These are phyloP conservation scores for Calocera cornea DNA, from an alignment of 768 basidiomycete species.

Conservation along the genomic window DNA sequence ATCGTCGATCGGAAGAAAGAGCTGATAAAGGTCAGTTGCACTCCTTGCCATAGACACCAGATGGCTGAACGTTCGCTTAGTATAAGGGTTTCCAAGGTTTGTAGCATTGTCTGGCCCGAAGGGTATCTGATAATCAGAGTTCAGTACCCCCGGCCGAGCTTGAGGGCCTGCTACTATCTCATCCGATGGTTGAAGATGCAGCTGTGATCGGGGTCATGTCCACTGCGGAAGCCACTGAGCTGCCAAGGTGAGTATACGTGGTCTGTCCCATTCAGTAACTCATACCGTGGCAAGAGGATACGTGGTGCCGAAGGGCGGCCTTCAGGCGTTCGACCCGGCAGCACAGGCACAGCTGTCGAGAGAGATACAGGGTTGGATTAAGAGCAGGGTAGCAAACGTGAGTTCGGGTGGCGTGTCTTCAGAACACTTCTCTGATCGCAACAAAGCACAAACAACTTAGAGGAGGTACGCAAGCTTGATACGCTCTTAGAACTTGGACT, in stretches of 20 bases:
- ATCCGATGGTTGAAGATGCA: slow-evolving; percentile 62
- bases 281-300: slow-evolving; percentile 22
- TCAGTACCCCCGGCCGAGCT: slow-evolving; percentile 81
- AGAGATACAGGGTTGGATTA: slow-evolving; percentile 52
- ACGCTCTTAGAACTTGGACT: background rate
- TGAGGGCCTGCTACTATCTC: slow-evolving; percentile 58
- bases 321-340: slow-evolving; percentile 12
- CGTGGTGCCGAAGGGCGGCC: slow-evolving; percentile 22
- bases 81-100: slow-evolving; percentile 63
- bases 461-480: slow-evolving; percentile 35
- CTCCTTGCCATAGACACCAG: background rate
- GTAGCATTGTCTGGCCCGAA: too few species aligned
- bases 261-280: background rate
- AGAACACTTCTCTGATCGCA: slow-evolving; percentile 6
- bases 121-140: too few species aligned
- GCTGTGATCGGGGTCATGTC: slow-evolving; percentile 68
- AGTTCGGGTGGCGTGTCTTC: background rate
- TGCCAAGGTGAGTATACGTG: slow-evolving; percentile 43
- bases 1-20: slow-evolving; percentile 67
- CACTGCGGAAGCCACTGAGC: slow-evolving; percentile 59
- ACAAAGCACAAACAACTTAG: slow-evolving; percentile 59
- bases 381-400: slow-evolving; percentile 40
- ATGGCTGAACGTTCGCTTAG: background rate
- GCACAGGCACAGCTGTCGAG: slow-evolving; percentile 33
- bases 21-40: slow-evolving; percentile 59